Percentiles rank a stretch among this genome's conserved stretches.
Evolutionary conservation across 176 grass and related monocot species (phyloP).

Genomic region (Triticum turgidum): DNA sequence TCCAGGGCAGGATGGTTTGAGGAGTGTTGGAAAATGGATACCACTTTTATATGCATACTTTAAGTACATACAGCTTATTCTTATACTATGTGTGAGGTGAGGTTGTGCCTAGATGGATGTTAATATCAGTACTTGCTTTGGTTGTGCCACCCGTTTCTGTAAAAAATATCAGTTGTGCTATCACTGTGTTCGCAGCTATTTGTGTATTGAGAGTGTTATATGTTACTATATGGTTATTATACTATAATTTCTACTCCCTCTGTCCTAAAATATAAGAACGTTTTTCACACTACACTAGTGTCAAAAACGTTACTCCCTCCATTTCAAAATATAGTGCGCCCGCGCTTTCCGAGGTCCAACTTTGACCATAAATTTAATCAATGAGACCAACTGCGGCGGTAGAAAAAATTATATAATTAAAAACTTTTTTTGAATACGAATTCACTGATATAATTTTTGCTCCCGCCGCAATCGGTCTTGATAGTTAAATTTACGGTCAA

Average conservation of each 20-base stretch:
- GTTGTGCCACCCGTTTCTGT: constrained; percentile 10
- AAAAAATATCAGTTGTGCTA: background rate
- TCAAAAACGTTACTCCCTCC: too few species aligned
- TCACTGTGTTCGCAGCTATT: background rate
- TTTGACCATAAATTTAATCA: too few species aligned
- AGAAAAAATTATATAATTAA: too few species aligned
- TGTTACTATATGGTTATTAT: background rate
- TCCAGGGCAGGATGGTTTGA: constrained; percentile 46
- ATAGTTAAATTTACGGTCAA: too few species aligned
- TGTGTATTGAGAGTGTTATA: background rate
- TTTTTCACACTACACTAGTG: too few species aligned
- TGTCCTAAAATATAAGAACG: too few species aligned
- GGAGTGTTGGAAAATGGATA: background rate
- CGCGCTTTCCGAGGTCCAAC: too few species aligned
- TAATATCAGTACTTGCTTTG: background rate
- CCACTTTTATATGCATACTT: background rate
- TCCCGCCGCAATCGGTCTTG: too few species aligned
- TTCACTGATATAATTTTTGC: too few species aligned
- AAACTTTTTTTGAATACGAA: too few species aligned
- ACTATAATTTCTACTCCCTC: background rate
- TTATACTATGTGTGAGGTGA: background rate
- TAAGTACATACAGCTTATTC: constrained; percentile 21
- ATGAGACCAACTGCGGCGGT: too few species aligned
- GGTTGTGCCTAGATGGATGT: constrained; percentile 2
- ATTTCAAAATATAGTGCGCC: too few species aligned